These are phyloP conservation scores for Cladophialophora exuberans DNA, from an alignment of 2,329 filamentous ascomycete genomes.

Conservation along the genomic window DNA sequence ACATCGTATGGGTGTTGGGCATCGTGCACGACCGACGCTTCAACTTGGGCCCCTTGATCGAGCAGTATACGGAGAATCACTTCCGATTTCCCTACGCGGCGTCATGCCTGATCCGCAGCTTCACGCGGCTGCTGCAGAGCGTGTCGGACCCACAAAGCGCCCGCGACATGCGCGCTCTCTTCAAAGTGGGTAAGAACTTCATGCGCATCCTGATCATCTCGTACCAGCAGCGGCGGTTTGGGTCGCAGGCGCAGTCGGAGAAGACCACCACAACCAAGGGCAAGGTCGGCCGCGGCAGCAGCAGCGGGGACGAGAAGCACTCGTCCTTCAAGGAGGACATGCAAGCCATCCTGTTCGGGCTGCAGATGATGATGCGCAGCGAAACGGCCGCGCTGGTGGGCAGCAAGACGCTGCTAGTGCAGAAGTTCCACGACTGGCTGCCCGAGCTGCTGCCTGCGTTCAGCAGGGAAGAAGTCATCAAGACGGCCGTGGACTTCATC, in stretches of 20 bases:
- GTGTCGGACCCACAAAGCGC: slow-evolving; percentile 82
- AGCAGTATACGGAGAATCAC: slow-evolving; percentile 82
- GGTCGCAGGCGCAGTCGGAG: slow-evolving; percentile 62
- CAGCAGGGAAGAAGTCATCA: slow-evolving; percentile 79
- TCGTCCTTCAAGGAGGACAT: slow-evolving; percentile 79
- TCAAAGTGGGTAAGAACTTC: slow-evolving; percentile 92
- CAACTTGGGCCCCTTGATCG: slow-evolving; percentile 86
- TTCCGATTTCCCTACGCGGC: slow-evolving; percentile 95
- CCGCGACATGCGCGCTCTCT: slow-evolving; percentile 81
- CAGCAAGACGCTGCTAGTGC: slow-evolving; percentile 91
- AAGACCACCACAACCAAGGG: too few relatives aligned
- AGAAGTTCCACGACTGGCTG: slow-evolving; percentile 97
- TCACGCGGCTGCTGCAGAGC: slow-evolving; percentile 78
- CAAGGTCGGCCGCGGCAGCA: too few relatives aligned
- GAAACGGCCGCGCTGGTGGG: slow-evolving; percentile 83
- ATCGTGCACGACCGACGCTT: slow-evolving; percentile 95
- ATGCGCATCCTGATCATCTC: slow-evolving; percentile 91
- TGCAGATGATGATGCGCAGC: slow-evolving; percentile 89
- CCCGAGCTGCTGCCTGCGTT: slow-evolving; percentile 81
- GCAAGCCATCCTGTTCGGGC: slow-evolving; percentile 82
- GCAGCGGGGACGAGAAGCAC: slow-evolving; percentile 37
- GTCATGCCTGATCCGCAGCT: slow-evolving; percentile 83
- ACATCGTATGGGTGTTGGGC: slow-evolving; percentile 83
- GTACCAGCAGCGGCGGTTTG: slow-evolving; percentile 83
- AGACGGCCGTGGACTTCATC: slow-evolving; percentile 91